Percentiles rank a stretch among this genome's conserved stretches.
Conservation (phyloP, 148 eudicot genomes). For the Chenopodium berlandieri region DNA sequence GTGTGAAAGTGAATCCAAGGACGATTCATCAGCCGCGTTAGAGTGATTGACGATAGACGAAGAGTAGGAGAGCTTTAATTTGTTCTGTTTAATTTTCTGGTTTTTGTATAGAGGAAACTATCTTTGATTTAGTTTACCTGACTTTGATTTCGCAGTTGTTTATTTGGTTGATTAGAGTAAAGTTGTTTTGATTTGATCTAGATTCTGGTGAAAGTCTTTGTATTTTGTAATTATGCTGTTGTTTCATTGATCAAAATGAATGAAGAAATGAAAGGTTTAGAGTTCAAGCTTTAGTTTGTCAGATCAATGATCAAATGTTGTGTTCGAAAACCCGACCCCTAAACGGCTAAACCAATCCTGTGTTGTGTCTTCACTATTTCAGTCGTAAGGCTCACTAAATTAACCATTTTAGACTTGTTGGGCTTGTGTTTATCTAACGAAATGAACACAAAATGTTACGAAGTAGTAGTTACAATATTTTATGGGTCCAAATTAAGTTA, state of each 20-base stretch:
- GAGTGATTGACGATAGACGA: neutral
- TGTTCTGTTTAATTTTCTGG: neutral
- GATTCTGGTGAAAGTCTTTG: constrained; percentile 2
- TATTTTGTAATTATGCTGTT: neutral
- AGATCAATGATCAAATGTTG: neutral
- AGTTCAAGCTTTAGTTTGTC: neutral
- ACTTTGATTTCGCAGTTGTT: neutral
- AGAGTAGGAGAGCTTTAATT: no score
- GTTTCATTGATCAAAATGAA: neutral
- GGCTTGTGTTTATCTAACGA: no score
- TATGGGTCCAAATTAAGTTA: no score
- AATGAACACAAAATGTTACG: no score
- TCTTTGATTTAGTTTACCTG: neutral
- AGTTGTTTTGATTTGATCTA: neutral
- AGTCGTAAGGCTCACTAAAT: no score
- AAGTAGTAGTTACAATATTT: no score
- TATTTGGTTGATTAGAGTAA: neutral
- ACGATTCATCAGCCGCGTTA: constrained; percentile 85
- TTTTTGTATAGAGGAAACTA: neutral
- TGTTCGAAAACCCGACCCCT: no score
- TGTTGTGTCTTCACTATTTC: no score
- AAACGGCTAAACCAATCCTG: no score
- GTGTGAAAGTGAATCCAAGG: constrained; percentile 60
- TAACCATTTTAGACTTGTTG: no score
- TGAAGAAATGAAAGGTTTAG: neutral